These are phyloP conservation scores for Sarocladium strictum DNA, from an alignment of 2,329 filamentous ascomycete species.

Conservation along the genomic window DNA sequence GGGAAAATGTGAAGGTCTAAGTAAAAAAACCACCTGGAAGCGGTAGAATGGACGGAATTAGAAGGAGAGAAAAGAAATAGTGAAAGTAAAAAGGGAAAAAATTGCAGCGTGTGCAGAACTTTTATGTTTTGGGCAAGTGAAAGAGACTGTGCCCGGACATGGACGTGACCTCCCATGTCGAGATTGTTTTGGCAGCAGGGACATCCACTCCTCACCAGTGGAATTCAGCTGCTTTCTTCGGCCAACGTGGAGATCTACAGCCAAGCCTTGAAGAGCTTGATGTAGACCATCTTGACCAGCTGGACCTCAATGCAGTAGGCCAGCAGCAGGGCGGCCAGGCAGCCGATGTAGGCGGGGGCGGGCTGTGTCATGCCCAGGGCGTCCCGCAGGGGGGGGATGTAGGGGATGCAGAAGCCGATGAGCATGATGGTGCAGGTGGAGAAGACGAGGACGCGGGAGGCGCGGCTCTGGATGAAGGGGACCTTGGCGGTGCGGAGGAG, in stretches of 20 bases:
- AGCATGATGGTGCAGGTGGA: slow-evolving; percentile 19
- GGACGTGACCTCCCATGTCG: no score
- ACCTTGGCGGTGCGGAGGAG: slow-evolving; percentile 20
- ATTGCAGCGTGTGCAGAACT: no score
- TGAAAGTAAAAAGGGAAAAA: no score
- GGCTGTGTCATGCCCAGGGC: slow-evolving; percentile 18
- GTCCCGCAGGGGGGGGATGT: slow-evolving; percentile 18
- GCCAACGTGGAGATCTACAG: slow-evolving; percentile 11
- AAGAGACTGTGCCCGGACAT: no score
- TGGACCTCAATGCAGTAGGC: slow-evolving; percentile 21
- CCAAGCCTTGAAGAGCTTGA: slow-evolving; percentile 20
- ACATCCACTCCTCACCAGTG: neutral
- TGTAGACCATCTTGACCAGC: slow-evolving; percentile 21
- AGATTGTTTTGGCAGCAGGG: no score
- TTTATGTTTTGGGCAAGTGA: no score
- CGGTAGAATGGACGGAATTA: no score
- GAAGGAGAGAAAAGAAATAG: no score
- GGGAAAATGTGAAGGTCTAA: no score
- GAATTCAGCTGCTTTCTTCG: neutral
- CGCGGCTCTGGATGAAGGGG: slow-evolving; percentile 20
- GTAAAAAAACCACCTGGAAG: no score
- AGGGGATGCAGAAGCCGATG: slow-evolving; percentile 19
- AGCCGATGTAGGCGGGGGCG: slow-evolving; percentile 16
- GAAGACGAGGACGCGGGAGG: slow-evolving; percentile 16
- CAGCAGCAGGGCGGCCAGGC: slow-evolving; percentile 18